Evolutionary conservation across 2,329 filamentous ascomycete genomes (phyloP).

Genomic region (Paramyrothecium roridum): DNA sequence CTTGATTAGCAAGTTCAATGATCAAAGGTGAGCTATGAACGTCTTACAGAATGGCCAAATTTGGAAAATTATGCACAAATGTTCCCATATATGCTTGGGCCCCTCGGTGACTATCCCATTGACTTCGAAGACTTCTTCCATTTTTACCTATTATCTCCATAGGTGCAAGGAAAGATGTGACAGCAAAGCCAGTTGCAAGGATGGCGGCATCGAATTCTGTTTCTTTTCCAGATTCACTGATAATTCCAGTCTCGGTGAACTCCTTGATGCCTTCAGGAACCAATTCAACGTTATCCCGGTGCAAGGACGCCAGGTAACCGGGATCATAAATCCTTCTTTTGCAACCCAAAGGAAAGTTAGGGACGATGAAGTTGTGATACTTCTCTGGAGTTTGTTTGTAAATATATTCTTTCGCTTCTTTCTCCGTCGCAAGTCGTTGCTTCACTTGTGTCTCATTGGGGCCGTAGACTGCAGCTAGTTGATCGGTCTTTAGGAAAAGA

Average conservation of each 20-base stretch:
- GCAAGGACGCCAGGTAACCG: constrained; percentile 21
- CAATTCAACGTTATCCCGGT: constrained; percentile 18
- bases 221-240: constrained; percentile 9
- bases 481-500: constrained; percentile 17
- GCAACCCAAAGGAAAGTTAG: constrained; percentile 22
- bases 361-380: constrained; percentile 19
- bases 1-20: too few relatives aligned
- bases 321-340: constrained; percentile 26
- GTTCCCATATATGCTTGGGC: constrained; percentile 26
- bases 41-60: constrained; percentile 20
- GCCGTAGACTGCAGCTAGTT: constrained; percentile 11
- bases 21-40: too few relatives aligned
- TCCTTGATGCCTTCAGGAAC: constrained; percentile 15
- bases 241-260: constrained; percentile 18
- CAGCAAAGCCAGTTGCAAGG: constrained; percentile 22
- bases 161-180: constrained; percentile 19
- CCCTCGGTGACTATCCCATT: constrained; percentile 20
- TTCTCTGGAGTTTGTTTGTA: constrained; percentile 14
- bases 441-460: constrained; percentile 2
- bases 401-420: constrained; percentile 16
- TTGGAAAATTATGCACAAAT: constrained; percentile 25
- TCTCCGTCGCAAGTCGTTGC: constrained; percentile 1
- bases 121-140: constrained; percentile 18
- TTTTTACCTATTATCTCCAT: constrained; percentile 21
- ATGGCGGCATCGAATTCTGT: constrained; percentile 21